A percentile compares a stretch with the other conserved stretches of the same genome.
Evolutionary conservation across 176 grass and related monocot species (phyloP).

Genomic region (Guadua angustifolia): DNA sequence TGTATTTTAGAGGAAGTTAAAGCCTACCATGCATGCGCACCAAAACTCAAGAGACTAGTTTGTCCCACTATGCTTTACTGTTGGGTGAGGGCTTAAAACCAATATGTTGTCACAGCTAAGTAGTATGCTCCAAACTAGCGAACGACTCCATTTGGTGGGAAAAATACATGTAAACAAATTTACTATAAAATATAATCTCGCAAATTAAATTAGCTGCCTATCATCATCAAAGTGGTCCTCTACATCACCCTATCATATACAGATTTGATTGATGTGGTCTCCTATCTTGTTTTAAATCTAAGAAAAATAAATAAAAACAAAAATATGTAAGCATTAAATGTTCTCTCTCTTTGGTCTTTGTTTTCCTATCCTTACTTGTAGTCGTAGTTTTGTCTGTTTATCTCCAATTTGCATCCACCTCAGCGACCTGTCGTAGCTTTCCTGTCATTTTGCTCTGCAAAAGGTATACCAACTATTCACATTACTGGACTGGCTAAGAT

Average conservation of each 20-base stretch:
- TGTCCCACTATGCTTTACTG: conserved; percentile 25
- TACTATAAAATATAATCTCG: conserved; percentile 29
- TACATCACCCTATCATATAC: conserved; percentile 44
- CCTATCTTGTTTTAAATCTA: conserved; percentile 39
- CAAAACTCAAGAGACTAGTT: conserved; percentile 34
- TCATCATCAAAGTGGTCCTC: conserved; percentile 59
- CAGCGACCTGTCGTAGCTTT: conserved; percentile 35
- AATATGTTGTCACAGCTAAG: conserved; percentile 19
- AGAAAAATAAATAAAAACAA: conserved; percentile 16
- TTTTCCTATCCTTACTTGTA: conserved; percentile 36
- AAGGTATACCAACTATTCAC: neutral
- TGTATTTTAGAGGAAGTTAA: conserved; percentile 4
- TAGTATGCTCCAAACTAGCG: conserved; percentile 26
- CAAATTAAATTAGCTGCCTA: conserved; percentile 40
- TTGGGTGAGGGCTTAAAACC: conserved; percentile 41
- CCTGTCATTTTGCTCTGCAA: conserved; percentile 49
- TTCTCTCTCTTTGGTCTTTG: neutral
- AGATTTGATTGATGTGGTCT: conserved; percentile 36
- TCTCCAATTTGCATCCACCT: conserved; percentile 36
- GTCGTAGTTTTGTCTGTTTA: conserved; percentile 36
- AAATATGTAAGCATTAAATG: neutral
- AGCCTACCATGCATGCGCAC: conserved; percentile 28
- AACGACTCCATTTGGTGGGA: conserved; percentile 37
- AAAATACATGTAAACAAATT: conserved; percentile 35
- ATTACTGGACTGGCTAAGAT: neutral